Conservation (phyloP, 2,329 filamentous ascomycete species). For the Colletotrichum sp. region DNA sequence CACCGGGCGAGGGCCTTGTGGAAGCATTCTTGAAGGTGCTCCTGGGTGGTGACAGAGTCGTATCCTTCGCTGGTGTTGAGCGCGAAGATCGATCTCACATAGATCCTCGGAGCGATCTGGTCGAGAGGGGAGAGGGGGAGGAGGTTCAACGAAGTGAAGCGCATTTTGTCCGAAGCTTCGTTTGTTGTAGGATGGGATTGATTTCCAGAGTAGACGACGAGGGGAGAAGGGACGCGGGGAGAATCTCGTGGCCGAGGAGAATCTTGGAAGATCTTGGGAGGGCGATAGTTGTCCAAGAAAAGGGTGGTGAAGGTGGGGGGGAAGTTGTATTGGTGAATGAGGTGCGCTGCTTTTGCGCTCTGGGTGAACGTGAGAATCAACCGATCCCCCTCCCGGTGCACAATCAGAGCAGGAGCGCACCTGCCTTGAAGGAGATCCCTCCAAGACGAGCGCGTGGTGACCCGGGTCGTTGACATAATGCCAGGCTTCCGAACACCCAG, state of each 20-base stretch:
- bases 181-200: fast-evolving
- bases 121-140: neutral
- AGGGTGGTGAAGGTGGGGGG: neutral
- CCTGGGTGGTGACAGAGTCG: neutral
- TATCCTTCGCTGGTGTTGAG: neutral
- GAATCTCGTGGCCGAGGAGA: neutral
- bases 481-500: neutral
- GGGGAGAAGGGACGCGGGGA: neutral
- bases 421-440: neutral
- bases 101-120: conserved; percentile 14
- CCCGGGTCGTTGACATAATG: fast-evolving
- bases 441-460: neutral
- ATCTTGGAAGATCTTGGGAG: neutral
- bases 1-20: neutral
- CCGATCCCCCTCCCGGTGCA: neutral
- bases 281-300: neutral
- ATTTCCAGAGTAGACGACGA: neutral
- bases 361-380: neutral
- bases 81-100: neutral
- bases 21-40: neutral
- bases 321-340: neutral
- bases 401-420: neutral
- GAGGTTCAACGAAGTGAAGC: neutral
- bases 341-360: neutral
- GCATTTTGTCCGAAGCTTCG: neutral